Conservation (phyloP, 2,329 filamentous ascomycete genomes). For the Aspergillus fijiensis region DNA sequence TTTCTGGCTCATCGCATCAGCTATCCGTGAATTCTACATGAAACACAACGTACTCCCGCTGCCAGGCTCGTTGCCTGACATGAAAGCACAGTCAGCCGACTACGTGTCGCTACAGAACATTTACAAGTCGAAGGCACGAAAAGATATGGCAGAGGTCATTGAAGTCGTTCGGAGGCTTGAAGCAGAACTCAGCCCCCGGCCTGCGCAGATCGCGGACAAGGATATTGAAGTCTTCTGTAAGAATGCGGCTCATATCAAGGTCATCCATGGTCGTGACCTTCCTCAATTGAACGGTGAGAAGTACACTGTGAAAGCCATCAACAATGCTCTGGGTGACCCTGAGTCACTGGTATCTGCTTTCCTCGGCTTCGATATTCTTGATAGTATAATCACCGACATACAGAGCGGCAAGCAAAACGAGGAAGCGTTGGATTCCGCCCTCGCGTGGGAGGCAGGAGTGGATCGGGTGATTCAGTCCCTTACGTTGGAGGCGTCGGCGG, state of each 20-base stretch:
- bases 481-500: slow-evolving; percentile 42
- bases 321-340: slow-evolving; percentile 42
- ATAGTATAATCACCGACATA: slow-evolving; percentile 55
- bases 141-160: slow-evolving; percentile 74
- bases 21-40: slow-evolving; percentile 73
- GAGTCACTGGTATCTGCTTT: slow-evolving; percentile 67
- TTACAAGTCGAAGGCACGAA: slow-evolving; percentile 83
- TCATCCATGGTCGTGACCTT: slow-evolving; percentile 67
- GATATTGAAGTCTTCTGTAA: slow-evolving; percentile 94
- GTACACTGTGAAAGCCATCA: slow-evolving; percentile 46
- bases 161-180: slow-evolving; percentile 60
- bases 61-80: slow-evolving; percentile 85
- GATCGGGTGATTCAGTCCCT: slow-evolving; percentile 30
- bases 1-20: slow-evolving; percentile 88
- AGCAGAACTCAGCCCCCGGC: slow-evolving; percentile 48
- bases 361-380: slow-evolving; percentile 57
- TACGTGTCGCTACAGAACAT: slow-evolving; percentile 90
- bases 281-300: slow-evolving; percentile 48
- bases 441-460: slow-evolving; percentile 32
- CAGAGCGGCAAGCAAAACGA: slow-evolving; percentile 35
- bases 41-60: slow-evolving; percentile 74
- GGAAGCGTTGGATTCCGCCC: slow-evolving; percentile 34
- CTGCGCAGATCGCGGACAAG: slow-evolving; percentile 57
- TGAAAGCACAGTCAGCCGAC: slow-evolving; percentile 90
- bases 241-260: slow-evolving; percentile 87